Percentiles rank a stretch among this genome's conserved stretches.
Evolutionary conservation across 2,329 filamentous ascomycete genomes (phyloP).

Genomic region (Neoarthrinium moseri): DNA sequence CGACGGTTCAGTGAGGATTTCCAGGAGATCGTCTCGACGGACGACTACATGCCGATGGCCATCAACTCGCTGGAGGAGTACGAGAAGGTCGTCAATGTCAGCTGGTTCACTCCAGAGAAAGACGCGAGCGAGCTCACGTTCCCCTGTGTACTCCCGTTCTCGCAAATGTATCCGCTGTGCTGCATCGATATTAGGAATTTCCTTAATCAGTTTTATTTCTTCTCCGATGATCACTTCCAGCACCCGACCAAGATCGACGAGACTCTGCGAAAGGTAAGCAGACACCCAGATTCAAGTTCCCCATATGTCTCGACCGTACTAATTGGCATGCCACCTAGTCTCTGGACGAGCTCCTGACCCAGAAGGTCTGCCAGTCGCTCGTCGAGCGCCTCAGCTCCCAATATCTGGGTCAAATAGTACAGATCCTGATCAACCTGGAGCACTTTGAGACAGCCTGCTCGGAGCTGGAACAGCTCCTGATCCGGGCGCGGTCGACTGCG

Average conservation of each 20-base stretch:
- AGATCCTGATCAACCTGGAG: conserved; percentile 96
- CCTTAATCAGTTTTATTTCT: conserved; percentile 96
- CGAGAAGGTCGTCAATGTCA: conserved; percentile 92
- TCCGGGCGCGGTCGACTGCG: conserved; percentile 78
- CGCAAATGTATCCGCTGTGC: conserved; percentile 97
- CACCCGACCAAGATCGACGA: conserved; percentile 88
- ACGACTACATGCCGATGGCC: conserved; percentile 99
- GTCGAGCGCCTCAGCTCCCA: conserved; percentile 87
- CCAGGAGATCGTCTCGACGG: conserved; percentile 82
- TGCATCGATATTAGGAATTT: conserved; percentile 99
- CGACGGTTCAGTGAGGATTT: conserved; percentile 93
- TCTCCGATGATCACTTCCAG: conserved; percentile 93
- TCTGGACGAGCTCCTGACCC: conserved; percentile 89
- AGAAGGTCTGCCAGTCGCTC: conserved; percentile 87
- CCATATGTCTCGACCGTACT: background rate
- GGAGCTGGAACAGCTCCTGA: conserved; percentile 83
- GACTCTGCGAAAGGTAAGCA: conserved; percentile 70
- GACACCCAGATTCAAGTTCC: conserved; percentile 4
- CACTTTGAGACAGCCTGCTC: conserved; percentile 93
- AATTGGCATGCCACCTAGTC: conserved; percentile 50
- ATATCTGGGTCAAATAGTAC: conserved; percentile 95
- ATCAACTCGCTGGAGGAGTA: conserved; percentile 90
- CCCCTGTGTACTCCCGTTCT: conserved; percentile 94
- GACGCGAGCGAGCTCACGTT: conserved; percentile 76
- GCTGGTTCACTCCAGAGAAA: conserved; percentile 90